These are phyloP conservation scores for Aurantiochytrium sp. DNA, from an alignment of 108 stramenopile genomes.

Conservation along the genomic window DNA sequence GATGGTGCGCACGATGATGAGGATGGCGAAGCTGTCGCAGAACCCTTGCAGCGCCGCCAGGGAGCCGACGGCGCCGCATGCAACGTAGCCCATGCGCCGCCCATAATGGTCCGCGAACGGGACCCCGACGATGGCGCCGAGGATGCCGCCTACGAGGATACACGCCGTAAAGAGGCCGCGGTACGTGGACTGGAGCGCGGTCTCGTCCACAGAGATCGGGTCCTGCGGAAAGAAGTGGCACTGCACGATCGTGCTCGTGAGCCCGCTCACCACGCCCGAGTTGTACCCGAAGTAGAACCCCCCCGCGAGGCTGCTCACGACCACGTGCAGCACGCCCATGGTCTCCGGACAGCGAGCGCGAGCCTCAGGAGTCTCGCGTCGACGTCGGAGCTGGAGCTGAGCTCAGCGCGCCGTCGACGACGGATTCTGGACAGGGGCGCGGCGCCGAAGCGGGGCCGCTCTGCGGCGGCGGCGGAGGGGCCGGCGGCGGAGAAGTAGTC, in stretches of 20 bases:
- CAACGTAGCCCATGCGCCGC: not conserved
- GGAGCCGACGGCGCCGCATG: not conserved
- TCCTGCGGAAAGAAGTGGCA: not conserved
- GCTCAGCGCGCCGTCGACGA: too few species aligned
- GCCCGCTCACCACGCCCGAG: constrained; percentile 29
- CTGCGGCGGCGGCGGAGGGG: too few species aligned
- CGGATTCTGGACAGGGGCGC: too few species aligned
- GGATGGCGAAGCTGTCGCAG: not conserved
- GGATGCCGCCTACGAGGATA: constrained; percentile 5
- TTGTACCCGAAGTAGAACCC: constrained; percentile 7
- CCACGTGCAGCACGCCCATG: not conserved
- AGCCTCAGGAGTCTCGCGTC: too few species aligned
- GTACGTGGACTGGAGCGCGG: not conserved
- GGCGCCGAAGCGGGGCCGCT: too few species aligned
- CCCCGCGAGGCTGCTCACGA: not conserved
- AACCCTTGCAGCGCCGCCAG: not conserved
- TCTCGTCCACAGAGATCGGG: not conserved
- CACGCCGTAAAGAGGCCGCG: constrained; percentile 14
- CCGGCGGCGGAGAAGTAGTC: too few species aligned
- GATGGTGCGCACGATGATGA: not conserved
- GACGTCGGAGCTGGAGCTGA: too few species aligned
- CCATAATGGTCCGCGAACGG: not conserved
- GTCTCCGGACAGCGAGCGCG: too few species aligned
- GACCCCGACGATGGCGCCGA: not conserved
- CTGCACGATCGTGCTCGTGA: not conserved